Base-by-base conservation (phyloP, 306 rosid species). In the Vigna reflexopilosa region DNA sequence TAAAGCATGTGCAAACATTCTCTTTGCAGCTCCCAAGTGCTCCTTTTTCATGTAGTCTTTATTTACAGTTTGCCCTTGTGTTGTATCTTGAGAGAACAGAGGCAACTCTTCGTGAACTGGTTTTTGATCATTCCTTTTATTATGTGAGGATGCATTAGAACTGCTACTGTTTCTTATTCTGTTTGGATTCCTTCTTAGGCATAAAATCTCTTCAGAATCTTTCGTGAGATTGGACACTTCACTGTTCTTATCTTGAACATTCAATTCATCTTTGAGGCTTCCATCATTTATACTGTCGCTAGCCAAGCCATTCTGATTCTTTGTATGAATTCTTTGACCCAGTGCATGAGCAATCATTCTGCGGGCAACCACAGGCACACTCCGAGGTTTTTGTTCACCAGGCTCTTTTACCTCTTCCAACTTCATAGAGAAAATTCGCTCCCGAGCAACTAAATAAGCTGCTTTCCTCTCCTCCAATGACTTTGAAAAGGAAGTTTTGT, bases 311-410 rank as follows among this genome's bases (percentile, higher is more conserved):
- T 52, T 83, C 78, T 77, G 89, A 83, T 77, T 77, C 49, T 72
- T 59, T 36, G 88, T 78, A 70, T 80, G 86, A 76, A 93, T 86
- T 87, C 88, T 90, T 82, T 91, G 92, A 36, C 99, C 99, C 45
- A 96, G 81, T 38, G 99, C 99, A 84, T 93, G 99, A 1, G 98
- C 96, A 83, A 95, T 95, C 99, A 95, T 95, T 69, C 99, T 85
- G 55, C 91, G 99, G 62, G 99, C 99, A 65, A 93, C 99, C 76
- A 84, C 93, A 13, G 98, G 98, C 76, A 69, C 87, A 57, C 63
- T 83, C 9, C 96, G 96, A 49, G 97, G 98, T 84, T 81, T 90
- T 83, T 75, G 93, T 79, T 81, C 87, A 62, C 81, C 19, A 2
- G 91, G 82, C 73, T 90, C 91, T 55, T 88, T 86, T 19, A 20